A percentile compares a stretch with the other conserved stretches of the same genome.
These are phyloP conservation scores for Boletus semigastroideus DNA, from an alignment of 1,284 basidiomycete species.

Conservation along the genomic window DNA sequence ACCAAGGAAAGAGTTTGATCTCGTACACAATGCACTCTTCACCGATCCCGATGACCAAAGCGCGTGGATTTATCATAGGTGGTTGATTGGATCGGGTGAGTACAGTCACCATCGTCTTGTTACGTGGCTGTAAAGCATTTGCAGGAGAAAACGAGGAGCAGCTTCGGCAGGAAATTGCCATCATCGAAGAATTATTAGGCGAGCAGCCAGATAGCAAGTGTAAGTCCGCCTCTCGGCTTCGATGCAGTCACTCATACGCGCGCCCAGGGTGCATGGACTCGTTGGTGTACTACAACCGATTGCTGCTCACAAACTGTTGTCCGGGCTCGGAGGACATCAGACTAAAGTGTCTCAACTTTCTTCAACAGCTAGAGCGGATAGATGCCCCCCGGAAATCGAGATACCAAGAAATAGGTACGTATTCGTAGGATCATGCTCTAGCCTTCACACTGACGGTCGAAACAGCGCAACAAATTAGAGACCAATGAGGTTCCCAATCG, in stretches of 20 bases:
- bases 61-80: constrained; percentile 97
- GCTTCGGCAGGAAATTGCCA: constrained; percentile 75
- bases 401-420: constrained; percentile 64
- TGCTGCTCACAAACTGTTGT: constrained; percentile 50
- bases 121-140: background rate
- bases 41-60: constrained; percentile 96
- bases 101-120: constrained; percentile 13
- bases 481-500: background rate
- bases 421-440: background rate
- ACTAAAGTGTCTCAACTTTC: constrained; percentile 50
- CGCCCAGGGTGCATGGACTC: constrained; percentile 88
- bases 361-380: constrained; percentile 51
- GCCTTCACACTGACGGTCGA: background rate
- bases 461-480: constrained; percentile 23
- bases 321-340: constrained; percentile 39
- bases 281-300: constrained; percentile 76
- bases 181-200: constrained; percentile 85
- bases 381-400: constrained; percentile 60
- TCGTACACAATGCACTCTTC: constrained; percentile 93
- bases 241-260: background rate
- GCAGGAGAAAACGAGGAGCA: constrained; percentile 56
- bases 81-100: constrained; percentile 81
- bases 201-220: constrained; percentile 95
- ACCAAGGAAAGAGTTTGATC: constrained; percentile 73
- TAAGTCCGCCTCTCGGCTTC: constrained; percentile 37